Conservation (phyloP, 768 basidiomycete genomes). For the Chalciporus chontae region DNA sequence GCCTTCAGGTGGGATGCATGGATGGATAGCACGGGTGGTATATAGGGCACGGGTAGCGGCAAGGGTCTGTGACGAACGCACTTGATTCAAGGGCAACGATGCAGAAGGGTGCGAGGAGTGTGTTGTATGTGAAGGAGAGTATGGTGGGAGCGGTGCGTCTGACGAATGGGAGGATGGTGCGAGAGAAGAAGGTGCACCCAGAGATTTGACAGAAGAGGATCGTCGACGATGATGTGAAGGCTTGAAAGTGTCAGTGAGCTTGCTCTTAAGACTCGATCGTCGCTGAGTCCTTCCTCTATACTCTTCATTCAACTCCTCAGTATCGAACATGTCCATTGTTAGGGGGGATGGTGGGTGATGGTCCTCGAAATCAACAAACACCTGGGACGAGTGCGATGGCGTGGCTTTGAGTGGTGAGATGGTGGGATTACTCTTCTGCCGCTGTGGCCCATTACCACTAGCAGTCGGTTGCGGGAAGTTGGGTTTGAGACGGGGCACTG, state of each 20-base stretch:
- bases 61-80: slow-evolving; percentile 24
- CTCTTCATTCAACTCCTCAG: slow-evolving; percentile 23
- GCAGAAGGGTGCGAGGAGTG: slow-evolving; percentile 14
- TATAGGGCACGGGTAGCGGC: slow-evolving; percentile 51
- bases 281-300: slow-evolving; percentile 27
- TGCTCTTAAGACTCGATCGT: slow-evolving; percentile 31
- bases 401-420: slow-evolving; percentile 20
- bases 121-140: slow-evolving; percentile 17
- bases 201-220: slow-evolving; percentile 31
- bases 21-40: slow-evolving; percentile 63
- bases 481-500: slow-evolving; percentile 30
- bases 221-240: slow-evolving; percentile 32
- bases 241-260: slow-evolving; percentile 30
- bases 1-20: slow-evolving; percentile 59
- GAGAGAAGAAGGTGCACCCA: slow-evolving; percentile 30
- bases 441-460: slow-evolving; percentile 22
- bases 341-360: slow-evolving; percentile 29
- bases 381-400: slow-evolving; percentile 26
- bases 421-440: slow-evolving; percentile 53
- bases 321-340: slow-evolving; percentile 19
- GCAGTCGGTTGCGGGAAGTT: slow-evolving; percentile 21
- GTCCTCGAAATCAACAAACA: slow-evolving; percentile 24
- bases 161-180: slow-evolving; percentile 20
- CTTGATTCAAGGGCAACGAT: slow-evolving; percentile 9
- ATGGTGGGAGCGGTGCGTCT: slow-evolving; percentile 22